Percentiles rank a stretch among this genome's conserved stretches.
Conservation (phyloP, 495 filamentous ascomycete species). For the Aspergillus campestris region DNA sequence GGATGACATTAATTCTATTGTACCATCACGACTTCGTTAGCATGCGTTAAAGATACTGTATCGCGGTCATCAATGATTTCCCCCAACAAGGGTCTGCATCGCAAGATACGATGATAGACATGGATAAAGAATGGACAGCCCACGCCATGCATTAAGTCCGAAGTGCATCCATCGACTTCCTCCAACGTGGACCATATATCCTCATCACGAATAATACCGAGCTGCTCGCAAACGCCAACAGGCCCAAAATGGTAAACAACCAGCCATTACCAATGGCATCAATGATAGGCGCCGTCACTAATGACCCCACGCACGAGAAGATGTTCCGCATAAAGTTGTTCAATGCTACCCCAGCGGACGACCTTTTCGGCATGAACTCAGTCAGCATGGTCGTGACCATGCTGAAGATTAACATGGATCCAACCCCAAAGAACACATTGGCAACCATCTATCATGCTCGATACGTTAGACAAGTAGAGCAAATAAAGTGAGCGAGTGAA, state of each 20-base stretch:
- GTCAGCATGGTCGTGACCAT: conserved; percentile 75
- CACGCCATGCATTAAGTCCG: conserved; percentile 8
- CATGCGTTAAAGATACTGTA: too few relatives aligned
- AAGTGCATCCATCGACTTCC: conserved; percentile 55
- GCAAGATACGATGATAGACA: background rate
- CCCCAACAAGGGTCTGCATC: background rate
- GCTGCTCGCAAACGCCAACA: conserved; percentile 48
- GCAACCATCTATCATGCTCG: conserved; percentile 48
- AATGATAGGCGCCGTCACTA: conserved; percentile 71
- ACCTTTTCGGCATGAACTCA: conserved; percentile 78
- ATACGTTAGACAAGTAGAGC: conserved; percentile 4
- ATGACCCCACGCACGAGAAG: conserved; percentile 65
- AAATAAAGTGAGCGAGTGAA: background rate
- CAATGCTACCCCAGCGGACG: conserved; percentile 70
- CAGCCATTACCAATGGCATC: conserved; percentile 80
- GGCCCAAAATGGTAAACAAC: conserved; percentile 72
- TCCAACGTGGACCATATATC: conserved; percentile 58
- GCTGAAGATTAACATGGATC: conserved; percentile 82
- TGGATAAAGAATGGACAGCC: background rate
- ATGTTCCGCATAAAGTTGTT: conserved; percentile 76
- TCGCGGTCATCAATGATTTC: background rate
- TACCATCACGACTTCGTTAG: too few relatives aligned
- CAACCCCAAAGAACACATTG: conserved; percentile 83
- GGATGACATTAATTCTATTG: too few relatives aligned
- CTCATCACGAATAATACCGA: conserved; percentile 58